phyloP scores from a whole-genome alignment of 495 filamentous ascomycete species.

The Podospora australis region DNA sequence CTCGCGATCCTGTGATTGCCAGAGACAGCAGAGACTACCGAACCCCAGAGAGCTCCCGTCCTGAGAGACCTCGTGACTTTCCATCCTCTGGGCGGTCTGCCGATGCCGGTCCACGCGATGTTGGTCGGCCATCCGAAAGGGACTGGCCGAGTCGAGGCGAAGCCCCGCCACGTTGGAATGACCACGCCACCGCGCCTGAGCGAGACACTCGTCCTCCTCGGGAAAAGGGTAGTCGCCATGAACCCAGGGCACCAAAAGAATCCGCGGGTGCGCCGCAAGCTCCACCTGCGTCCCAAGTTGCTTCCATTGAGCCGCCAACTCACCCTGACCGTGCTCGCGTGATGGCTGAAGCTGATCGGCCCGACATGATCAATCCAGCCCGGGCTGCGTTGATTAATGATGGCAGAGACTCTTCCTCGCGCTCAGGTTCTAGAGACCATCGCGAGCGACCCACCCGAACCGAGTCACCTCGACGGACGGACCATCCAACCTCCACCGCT shows the following conservation, averaged over 20 bases:
- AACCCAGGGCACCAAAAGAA: slow-evolving; percentile 31
- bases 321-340: slow-evolving; percentile 40
- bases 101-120: slow-evolving; percentile 24
- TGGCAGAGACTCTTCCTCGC: slow-evolving; percentile 22
- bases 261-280: slow-evolving; percentile 20
- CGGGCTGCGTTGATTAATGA: slow-evolving; percentile 50
- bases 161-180: slow-evolving; percentile 26
- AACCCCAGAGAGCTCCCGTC: slow-evolving; percentile 20
- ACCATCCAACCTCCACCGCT: slow-evolving; percentile 29
- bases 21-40: slow-evolving; percentile 31
- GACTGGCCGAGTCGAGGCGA: slow-evolving; percentile 31
- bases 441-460: slow-evolving; percentile 34
- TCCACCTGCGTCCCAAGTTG: slow-evolving; percentile 24
- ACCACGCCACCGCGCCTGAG: slow-evolving; percentile 20
- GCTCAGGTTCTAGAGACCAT: slow-evolving; percentile 31
- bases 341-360: slow-evolving; percentile 31
- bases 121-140: slow-evolving; percentile 23
- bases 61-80: slow-evolving; percentile 26
- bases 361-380: slow-evolving; percentile 48
- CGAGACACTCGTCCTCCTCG: slow-evolving; percentile 31
- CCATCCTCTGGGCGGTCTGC: slow-evolving; percentile 20
- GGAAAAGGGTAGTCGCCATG: slow-evolving; percentile 31
- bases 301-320: slow-evolving; percentile 34
- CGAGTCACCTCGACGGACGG: slow-evolving; percentile 46
- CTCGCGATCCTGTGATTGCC: slow-evolving; percentile 26